Evolutionary conservation across 2,329 filamentous ascomycete genomes (phyloP), one percentile per base, ranked within the genome.

Genomic region (Fusarium sororula): DNA sequence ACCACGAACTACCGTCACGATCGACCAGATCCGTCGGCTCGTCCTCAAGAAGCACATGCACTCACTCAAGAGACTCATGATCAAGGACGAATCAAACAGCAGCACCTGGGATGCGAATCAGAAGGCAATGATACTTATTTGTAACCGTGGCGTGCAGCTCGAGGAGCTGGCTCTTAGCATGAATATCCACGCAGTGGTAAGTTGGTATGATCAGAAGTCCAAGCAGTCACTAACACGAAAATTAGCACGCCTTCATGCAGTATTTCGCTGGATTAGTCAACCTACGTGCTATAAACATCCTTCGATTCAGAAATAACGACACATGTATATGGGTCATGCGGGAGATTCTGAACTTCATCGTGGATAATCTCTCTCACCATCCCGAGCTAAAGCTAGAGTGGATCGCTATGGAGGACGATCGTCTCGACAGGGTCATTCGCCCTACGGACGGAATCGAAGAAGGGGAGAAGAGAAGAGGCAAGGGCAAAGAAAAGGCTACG

Each of bases 1-100:
- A 5, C 83, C 86, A 11, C 86, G 84, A 62, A 86, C 87, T 1
- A 83, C 81, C 3, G 84, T 86, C 4, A 85, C 82, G 0, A 89
- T 90, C 14, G 85, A 88, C n/a, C 85, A 90, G 60, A 92, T 93
- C 61, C 85, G 89, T 8, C 85, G 85, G 20, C 75, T 87, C 22
- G 86, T 89, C 2, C 83, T 93, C 32, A 87, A 85, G 78, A 91
- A 87, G 80, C 91, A 92, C 76, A 83, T 89, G 63, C 75, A 77
- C 17, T 86, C 83, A 2, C 80, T 93, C 24, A 87, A 84, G 77
- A 83, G 87, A 17, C 79, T 93, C 24, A 88, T 91, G 84, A 87
- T 92, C 72, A 88, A 89, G 76, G 90, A 92, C 73, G 85, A 90
- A 56, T 79, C 80, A 5, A 79, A 78, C 37, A 84, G 85, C 50